Conservation (phyloP, 164 flowering plant genomes). For the Vitis cinerea region DNA sequence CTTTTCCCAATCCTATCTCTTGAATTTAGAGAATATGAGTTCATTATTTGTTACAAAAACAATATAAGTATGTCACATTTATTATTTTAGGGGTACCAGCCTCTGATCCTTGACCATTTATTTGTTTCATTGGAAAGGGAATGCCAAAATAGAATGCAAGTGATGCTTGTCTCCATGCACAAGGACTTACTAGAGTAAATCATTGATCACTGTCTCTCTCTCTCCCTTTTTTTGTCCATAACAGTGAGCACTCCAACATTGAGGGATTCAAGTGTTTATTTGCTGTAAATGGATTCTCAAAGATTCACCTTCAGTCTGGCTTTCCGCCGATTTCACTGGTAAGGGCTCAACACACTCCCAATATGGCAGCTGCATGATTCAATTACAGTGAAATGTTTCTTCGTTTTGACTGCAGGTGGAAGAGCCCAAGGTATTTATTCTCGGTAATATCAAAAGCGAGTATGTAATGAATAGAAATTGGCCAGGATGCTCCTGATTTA, state of each 20-base stretch:
- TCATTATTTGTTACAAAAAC: no score
- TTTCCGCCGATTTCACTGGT: conserved; percentile 74
- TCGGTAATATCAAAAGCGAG: conserved; percentile 45
- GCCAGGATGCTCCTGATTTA: conserved; percentile 65
- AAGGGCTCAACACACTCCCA: conserved; percentile 5
- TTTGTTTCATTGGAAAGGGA: no score
- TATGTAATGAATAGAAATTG: conserved; percentile 39
- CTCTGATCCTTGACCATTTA: no score
- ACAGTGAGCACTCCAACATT: conserved; percentile 67
- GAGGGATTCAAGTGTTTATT: conserved; percentile 80
- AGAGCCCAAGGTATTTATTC: conserved; percentile 74
- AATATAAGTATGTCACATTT: no score
- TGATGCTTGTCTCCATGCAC: neutral
- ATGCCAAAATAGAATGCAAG: no score
- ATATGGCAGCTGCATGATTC: neutral
- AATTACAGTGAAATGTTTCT: neutral
- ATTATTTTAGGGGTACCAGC: no score
- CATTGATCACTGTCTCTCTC: neutral
- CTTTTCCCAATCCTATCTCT: no score
- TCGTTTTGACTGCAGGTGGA: conserved; percentile 43
- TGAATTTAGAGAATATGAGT: no score
- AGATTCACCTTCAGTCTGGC: conserved; percentile 37
- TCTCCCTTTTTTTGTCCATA: conserved; percentile 2
- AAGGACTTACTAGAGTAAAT: neutral
- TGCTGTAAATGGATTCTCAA: conserved; percentile 60